A percentile compares a stretch with the other conserved stretches of the same genome.
Evolutionary conservation across 1,284 basidiomycete genomes (phyloP).

Genomic region (Austroboletus olivaceoglutinosus): DNA sequence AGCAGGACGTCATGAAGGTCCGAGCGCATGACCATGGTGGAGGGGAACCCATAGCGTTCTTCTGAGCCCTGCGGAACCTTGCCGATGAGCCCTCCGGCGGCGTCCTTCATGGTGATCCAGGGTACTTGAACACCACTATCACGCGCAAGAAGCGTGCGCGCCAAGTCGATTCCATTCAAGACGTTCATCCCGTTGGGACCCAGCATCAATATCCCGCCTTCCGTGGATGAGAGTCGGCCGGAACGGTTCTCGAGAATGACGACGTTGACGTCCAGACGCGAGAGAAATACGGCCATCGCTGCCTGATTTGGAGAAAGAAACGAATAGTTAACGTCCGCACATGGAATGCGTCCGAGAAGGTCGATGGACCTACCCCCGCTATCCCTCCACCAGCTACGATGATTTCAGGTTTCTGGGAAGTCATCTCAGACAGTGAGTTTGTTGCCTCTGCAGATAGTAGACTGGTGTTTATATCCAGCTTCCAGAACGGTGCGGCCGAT

Average conservation of each 20-base stretch:
- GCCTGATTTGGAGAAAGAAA: slow-evolving; percentile 11
- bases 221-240: slow-evolving; percentile 12
- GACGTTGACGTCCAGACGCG: slow-evolving; percentile 15
- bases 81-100: slow-evolving; percentile 22
- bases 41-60: slow-evolving; percentile 31
- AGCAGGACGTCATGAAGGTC: slow-evolving; percentile 33
- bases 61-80: slow-evolving; percentile 29
- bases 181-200: slow-evolving; percentile 33
- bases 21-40: slow-evolving; percentile 29
- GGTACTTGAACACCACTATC: slow-evolving; percentile 22
- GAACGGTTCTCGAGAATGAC: slow-evolving; percentile 22
- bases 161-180: slow-evolving; percentile 28
- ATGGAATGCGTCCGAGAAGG: neutral
- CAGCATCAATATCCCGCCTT: slow-evolving; percentile 28
- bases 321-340: neutral
- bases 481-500: neutral
- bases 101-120: slow-evolving; percentile 22
- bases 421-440: slow-evolving; percentile 11
- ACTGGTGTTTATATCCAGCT: neutral
- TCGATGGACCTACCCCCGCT: slow-evolving; percentile 20
- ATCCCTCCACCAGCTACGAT: slow-evolving; percentile 22
- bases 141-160: slow-evolving; percentile 22
- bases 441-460: neutral
- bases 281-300: slow-evolving; percentile 29
- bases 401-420: slow-evolving; percentile 11